phyloP scores from a whole-genome alignment of 2,329 filamentous ascomycete species.

The Xenoacremonium recifei region DNA sequence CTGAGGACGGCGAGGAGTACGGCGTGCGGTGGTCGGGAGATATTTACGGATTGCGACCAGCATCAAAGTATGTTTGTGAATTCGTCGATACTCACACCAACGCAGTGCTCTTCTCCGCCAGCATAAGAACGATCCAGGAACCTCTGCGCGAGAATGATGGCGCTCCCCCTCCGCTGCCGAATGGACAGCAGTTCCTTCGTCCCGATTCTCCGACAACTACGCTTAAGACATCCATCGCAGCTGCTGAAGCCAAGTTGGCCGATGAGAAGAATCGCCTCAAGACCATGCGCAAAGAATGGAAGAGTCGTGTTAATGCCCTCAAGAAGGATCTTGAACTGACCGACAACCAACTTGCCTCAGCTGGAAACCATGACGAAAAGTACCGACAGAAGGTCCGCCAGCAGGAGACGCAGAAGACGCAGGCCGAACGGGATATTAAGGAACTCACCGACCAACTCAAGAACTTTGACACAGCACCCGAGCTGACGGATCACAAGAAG shows the following conservation, averaged over 20 bases:
- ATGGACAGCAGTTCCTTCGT: slow-evolving; percentile 60
- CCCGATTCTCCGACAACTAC: slow-evolving; percentile 77
- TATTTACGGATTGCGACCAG: slow-evolving; percentile 66
- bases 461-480: slow-evolving; percentile 62
- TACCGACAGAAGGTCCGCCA: slow-evolving; percentile 73
- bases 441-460: slow-evolving; percentile 59
- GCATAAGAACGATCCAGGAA: slow-evolving; percentile 63
- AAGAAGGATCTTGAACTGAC: slow-evolving; percentile 74
- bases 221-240: slow-evolving; percentile 71
- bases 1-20: slow-evolving; percentile 30
- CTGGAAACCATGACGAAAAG: slow-evolving; percentile 73
- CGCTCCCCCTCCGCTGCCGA: slow-evolving; percentile 31
- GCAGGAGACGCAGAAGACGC: slow-evolving; percentile 71
- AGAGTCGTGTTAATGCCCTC: slow-evolving; percentile 63
- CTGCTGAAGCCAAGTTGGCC: slow-evolving; percentile 66
- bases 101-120: slow-evolving; percentile 67
- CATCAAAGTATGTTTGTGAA: slow-evolving; percentile 76
- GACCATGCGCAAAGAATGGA: slow-evolving; percentile 71
- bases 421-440: slow-evolving; percentile 55
- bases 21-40: slow-evolving; percentile 66
- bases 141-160: slow-evolving; percentile 32
- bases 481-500: slow-evolving; percentile 58
- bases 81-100: slow-evolving; percentile 69
- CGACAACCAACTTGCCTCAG: slow-evolving; percentile 63
- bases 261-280: slow-evolving; percentile 70